These are phyloP conservation scores for Ceratocystis eucalypticola DNA, from an alignment of 2,329 filamentous ascomycete genomes.

Conservation along the genomic window DNA sequence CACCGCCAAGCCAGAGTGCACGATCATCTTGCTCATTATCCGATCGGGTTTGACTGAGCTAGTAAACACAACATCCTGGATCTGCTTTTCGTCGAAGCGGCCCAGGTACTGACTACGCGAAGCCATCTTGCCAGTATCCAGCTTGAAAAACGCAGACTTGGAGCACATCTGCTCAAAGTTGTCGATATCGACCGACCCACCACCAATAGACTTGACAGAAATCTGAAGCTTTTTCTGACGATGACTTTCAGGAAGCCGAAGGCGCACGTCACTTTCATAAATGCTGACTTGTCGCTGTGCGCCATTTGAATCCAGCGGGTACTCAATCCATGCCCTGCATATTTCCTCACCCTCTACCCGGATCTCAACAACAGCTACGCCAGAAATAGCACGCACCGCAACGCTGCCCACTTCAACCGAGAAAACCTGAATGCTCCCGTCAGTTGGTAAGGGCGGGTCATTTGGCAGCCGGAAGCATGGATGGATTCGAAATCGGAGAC, in stretches of 20 bases:
- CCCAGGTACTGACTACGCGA: conserved; percentile 67
- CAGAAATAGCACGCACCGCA: conserved; percentile 63
- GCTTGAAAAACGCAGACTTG: conserved; percentile 58
- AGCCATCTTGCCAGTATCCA: conserved; percentile 56
- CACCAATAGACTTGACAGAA: conserved; percentile 61
- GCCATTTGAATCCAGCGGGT: conserved; percentile 46
- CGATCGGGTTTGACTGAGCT: conserved; percentile 55
- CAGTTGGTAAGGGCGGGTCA: conserved; percentile 49
- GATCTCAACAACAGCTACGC: conserved; percentile 75
- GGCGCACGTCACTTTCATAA: conserved; percentile 60
- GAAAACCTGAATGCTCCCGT: conserved; percentile 76
- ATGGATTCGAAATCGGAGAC: conserved; percentile 76
- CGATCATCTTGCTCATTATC: conserved; percentile 57
- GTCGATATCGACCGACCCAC: conserved; percentile 60
- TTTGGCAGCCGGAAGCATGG: conserved; percentile 77
- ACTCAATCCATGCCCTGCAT: conserved; percentile 73
- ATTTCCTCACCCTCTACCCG: conserved; percentile 66
- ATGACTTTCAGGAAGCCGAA: conserved; percentile 56
- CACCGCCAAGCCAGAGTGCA: conserved; percentile 64
- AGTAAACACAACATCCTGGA: conserved; percentile 57
- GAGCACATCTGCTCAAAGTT: conserved; percentile 59
- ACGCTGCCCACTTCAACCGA: conserved; percentile 65
- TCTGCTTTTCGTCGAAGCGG: conserved; percentile 57
- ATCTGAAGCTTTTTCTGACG: conserved; percentile 58
- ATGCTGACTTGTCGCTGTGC: conserved; percentile 61